Conservation (phyloP, 192 early-diverging fungal species). For the Backusella tuberculispora region DNA sequence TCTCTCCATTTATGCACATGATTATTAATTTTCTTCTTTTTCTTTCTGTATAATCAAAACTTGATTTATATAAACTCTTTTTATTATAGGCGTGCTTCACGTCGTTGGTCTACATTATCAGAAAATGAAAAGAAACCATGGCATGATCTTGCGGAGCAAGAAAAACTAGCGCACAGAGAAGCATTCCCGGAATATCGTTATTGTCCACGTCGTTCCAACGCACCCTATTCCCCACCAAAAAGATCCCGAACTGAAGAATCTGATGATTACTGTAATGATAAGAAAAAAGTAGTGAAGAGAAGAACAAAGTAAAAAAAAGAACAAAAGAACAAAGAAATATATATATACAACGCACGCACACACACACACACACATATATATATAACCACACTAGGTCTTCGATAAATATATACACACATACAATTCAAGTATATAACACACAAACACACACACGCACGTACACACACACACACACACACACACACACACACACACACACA, state of each 20-base stretch:
- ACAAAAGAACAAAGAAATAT: too few species aligned
- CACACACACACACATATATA: too few species aligned
- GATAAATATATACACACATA: too few species aligned
- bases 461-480: neutral
- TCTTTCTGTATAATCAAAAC: neutral
- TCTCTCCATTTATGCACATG: neutral
- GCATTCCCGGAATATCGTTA: constrained; percentile 46
- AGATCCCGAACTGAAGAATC: constrained; percentile 6
- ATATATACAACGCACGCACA: too few species aligned
- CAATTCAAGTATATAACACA: too few species aligned
- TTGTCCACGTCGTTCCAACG: constrained; percentile 34
- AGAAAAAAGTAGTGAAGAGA: neutral
- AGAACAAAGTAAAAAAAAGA: neutral
- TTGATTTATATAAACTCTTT: neutral
- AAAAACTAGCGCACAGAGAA: constrained; percentile 43
- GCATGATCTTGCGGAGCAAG: constrained; percentile 44
- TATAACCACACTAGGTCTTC: too few species aligned
- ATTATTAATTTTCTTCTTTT: neutral
- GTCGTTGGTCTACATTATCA: constrained; percentile 37
- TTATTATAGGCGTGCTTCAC: constrained; percentile 38
- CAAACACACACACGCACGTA: neutral
- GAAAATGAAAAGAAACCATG: constrained; percentile 44
- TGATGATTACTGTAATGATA: neutral
- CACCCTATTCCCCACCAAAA: constrained; percentile 9
- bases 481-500: neutral